A percentile compares a stretch with the other conserved stretches of the same genome.
These are phyloP conservation scores for Panaeolus cyanescens DNA, from an alignment of 768 basidiomycete species.

Conservation along the genomic window DNA sequence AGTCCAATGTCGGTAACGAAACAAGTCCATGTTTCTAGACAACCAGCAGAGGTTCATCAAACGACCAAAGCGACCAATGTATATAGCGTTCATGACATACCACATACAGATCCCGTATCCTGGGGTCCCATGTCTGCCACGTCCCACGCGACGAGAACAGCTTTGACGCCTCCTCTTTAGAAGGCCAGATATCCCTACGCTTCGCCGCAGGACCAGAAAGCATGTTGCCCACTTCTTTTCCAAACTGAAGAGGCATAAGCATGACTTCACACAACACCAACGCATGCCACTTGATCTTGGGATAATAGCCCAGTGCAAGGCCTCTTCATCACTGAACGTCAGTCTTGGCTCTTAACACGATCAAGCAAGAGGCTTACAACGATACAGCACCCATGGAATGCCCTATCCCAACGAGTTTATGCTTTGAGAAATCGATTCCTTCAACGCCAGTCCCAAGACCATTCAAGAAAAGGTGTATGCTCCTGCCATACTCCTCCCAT, in stretches of 20 bases:
- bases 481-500: conserved; percentile 56
- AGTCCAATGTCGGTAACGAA: conserved; percentile 39
- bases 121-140: conserved; percentile 52
- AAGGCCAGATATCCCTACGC: conserved; percentile 54
- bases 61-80: background rate
- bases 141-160: conserved; percentile 36
- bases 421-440: conserved; percentile 45
- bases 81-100: too few relatives aligned
- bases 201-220: conserved; percentile 33
- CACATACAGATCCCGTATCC: conserved; percentile 44
- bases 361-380: conserved; percentile 39
- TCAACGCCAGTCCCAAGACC: conserved; percentile 50
- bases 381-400: conserved; percentile 57
- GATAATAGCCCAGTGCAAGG: conserved; percentile 42
- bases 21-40: conserved; percentile 44
- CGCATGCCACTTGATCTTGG: conserved; percentile 36
- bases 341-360: too few relatives aligned
- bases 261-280: conserved; percentile 50
- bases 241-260: conserved; percentile 27
- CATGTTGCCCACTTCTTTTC: conserved; percentile 12
- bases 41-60: background rate
- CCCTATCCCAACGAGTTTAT: conserved; percentile 50
- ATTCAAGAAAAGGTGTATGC: conserved; percentile 47
- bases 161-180: conserved; percentile 46
- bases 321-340: too few relatives aligned